Evolutionary conservation across 106 monocot genomes (phyloP).

Genomic region (Dioscorea dumetorum): DNA sequence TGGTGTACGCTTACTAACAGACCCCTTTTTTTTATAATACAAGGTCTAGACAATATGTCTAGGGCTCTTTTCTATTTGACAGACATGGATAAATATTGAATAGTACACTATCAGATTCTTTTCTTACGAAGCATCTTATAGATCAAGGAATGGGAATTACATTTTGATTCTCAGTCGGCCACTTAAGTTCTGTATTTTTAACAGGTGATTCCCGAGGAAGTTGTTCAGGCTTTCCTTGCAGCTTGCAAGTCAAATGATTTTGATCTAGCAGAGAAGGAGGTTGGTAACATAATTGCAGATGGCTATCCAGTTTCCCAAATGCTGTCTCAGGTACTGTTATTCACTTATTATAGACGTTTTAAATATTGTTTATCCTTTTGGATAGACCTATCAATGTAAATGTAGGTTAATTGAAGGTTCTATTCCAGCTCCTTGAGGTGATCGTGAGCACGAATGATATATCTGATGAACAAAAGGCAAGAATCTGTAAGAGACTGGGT

Average conservation of each 20-base stretch:
- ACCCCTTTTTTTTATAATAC: too few relatives aligned
- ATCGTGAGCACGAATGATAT: conserved; percentile 57
- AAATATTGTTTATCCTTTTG: not conserved
- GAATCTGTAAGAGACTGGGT: conserved; percentile 74
- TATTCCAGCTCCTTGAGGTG: conserved; percentile 68
- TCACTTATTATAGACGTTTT: not conserved
- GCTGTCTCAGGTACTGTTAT: conserved; percentile 51
- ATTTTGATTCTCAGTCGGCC: not conserved
- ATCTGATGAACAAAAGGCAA: conserved; percentile 85
- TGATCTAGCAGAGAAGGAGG: conserved; percentile 74
- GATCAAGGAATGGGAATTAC: not conserved
- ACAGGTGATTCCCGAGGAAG: conserved; percentile 83
- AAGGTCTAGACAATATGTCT: too few relatives aligned
- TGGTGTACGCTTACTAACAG: too few relatives aligned
- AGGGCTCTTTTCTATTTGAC: too few relatives aligned
- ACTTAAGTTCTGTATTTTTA: not conserved
- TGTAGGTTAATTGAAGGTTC: conserved; percentile 5
- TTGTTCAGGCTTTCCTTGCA: conserved; percentile 54
- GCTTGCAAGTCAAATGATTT: conserved; percentile 83
- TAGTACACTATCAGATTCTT: too few relatives aligned
- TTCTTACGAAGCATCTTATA: not conserved
- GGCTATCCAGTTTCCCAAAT: conserved; percentile 96
- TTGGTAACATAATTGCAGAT: conserved; percentile 74
- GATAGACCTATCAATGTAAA: not conserved
- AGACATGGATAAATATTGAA: too few relatives aligned